Base-by-base conservation (phyloP, 345 rosid species). In the Rhizophora apiculata region DNA sequence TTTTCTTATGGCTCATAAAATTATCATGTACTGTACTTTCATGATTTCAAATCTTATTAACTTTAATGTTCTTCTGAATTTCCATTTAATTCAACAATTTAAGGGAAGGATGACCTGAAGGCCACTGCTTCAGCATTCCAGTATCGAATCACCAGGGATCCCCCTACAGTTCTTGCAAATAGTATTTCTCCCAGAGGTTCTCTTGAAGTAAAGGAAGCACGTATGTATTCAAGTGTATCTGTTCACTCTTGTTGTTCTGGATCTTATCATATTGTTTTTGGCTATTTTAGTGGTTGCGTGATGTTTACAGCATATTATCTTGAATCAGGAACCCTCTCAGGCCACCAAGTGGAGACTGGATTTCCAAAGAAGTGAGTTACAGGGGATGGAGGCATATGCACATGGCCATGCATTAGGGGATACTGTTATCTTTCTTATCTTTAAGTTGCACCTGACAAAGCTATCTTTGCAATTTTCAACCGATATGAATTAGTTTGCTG, bases 291-390 rank as follows among this genome's bases (percentile, higher is more conserved):
- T 27, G 24, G 20, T 31, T 13, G 49, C 58, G 27, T 36, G 43
- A 73, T 65, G 19, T 61, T 51, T 27, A 18, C 68, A 4, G 65
- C 66, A 53, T 24, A 63, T 48, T 60, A 60, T 67, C 76, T 53
- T 83, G 77, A 62, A 74, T 74, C 81, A 88, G 96, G 85, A 75
- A 72, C 62, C 73, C 65, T 74, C 49, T 60, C 77, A 26, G 49
- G 74, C 62, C 29, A 75, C 73, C 80, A 74, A 80, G 76, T 34
- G 36, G 81, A 83, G 67, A 70, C 77, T 63, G 54, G 49, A 54
- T 74, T 77, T 54, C 77, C 81, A 26, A 80, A 86, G 76, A 85
- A 84, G 96, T 81, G 75, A 73, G 89, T 71, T 34, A 26, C 32
- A 58, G 36, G 24, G 46, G 55, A 2, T 11, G 54, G 24, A 37